Evolutionary conservation across 2,329 filamentous ascomycete genomes (phyloP), one percentile per base, ranked within the genome.

Genomic region (Calcarisporium arbuscula): DNA sequence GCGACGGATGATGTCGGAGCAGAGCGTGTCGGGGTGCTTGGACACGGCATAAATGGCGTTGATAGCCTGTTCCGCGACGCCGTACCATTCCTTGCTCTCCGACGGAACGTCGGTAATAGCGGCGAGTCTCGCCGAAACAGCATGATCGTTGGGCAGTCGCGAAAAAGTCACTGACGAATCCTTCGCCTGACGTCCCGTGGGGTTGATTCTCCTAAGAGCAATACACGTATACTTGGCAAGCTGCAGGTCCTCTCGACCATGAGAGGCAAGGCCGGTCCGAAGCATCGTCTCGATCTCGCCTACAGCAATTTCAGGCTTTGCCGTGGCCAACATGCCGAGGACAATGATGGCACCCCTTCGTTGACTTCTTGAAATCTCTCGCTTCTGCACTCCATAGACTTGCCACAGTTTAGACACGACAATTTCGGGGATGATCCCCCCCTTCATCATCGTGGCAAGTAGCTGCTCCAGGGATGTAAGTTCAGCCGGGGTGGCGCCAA

Each of bases 391-490:
- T 25, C 90, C 87, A 53, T 98, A 98, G 4, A 98, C 89, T 53
- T 95, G 88, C 92, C 94, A 98, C 6, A 98, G 68, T 65, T 96
- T 98, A 34, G 83, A 74, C 31, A 96, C 74, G 32, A 98, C 90
- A 2, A 83, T 67, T 15, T 94, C 87, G 2, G 85, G 82, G 42
- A 98, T 81, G 57, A 89, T 75, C 11, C 87, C 86, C 23, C 82
- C 81, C 61, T 89, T 94, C 86, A 95, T 95, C 92, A 98, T 98
- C 1, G 88, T 96, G 42, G 85, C 87, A 6, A 98, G 70, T 4
- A 98, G 70, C 60, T 98, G 92, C 60, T 98, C 92, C 8, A 98
- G 70, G 30, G 88, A 96, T 0, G 92, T 98, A 35, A 98, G 67
- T 56, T 98, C 92, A 1, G 94, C 92, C 1, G 90, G 87, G 0